Percentiles rank a stretch among this genome's conserved stretches.
Evolutionary conservation across 2,329 filamentous ascomycete genomes (phyloP).

Genomic region (Ceratocystiopsis brevicomis): DNA sequence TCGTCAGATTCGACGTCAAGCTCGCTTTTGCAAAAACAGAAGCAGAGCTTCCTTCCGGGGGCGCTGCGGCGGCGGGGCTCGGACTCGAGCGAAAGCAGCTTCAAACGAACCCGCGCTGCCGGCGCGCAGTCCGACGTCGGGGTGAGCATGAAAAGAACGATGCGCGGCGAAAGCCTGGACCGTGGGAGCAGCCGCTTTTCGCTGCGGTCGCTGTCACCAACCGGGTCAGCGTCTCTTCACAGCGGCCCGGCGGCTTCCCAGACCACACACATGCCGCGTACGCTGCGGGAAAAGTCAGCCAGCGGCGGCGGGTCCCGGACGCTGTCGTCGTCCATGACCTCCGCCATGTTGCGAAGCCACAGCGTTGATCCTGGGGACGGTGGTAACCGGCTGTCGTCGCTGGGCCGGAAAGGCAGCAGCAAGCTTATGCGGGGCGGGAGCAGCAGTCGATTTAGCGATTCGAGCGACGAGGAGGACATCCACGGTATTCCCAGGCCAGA

Average conservation of each 20-base stretch:
- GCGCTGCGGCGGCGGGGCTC: constrained; percentile 34
- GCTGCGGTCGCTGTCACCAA: constrained; percentile 51
- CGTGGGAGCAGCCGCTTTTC: constrained; percentile 32
- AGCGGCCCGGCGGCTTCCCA: constrained; percentile 14
- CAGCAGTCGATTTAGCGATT: constrained; percentile 38
- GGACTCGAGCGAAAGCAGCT: constrained; percentile 63
- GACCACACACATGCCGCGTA: constrained; percentile 27
- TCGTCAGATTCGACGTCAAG: constrained; percentile 5
- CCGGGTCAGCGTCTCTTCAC: constrained; percentile 32
- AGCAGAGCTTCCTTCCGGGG: constrained; percentile 11
- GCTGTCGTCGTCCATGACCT: too few species aligned
- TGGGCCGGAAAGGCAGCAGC: constrained; percentile 18
- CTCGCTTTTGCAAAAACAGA: constrained; percentile 9
- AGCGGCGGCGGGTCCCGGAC: background rate
- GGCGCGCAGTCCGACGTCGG: background rate
- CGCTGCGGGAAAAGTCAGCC: constrained; percentile 24
- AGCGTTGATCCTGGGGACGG: too few species aligned
- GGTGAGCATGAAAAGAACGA: too few species aligned
- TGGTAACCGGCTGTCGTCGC: constrained; percentile 17
- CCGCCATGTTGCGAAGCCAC: too few species aligned
- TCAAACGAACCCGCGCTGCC: constrained; percentile 35
- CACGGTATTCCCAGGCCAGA: background rate
- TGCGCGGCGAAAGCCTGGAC: background rate
- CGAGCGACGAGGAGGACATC: constrained; percentile 36
- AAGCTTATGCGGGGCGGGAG: constrained; percentile 14